Conservation (phyloP, 1,284 basidiomycete genomes). For the Moesziomyces antarcticus region DNA sequence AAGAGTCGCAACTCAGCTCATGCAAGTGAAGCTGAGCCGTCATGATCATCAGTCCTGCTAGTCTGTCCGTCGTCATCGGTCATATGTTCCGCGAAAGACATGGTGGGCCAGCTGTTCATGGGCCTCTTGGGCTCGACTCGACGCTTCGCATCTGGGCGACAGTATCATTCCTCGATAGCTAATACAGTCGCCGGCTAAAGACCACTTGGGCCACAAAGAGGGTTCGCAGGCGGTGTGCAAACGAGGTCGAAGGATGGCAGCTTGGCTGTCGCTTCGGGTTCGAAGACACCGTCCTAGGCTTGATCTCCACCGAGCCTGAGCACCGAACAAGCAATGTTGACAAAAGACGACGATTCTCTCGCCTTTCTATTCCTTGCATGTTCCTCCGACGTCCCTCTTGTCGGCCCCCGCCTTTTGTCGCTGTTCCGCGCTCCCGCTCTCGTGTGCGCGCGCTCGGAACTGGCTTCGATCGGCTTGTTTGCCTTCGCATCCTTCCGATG, state of each 20-base stretch:
- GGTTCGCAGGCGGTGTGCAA: conserved; percentile 3
- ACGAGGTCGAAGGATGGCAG: conserved; percentile 1
- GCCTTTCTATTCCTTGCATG: conserved; percentile 16
- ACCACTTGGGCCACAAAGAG: conserved; percentile 4
- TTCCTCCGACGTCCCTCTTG: conserved; percentile 4
- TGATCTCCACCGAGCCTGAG: not conserved
- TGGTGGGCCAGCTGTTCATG: not conserved
- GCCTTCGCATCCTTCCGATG: not conserved
- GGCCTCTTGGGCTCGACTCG: not conserved
- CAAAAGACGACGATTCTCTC: conserved; percentile 18
- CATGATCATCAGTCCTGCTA: too few relatives aligned
- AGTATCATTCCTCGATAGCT: not conserved
- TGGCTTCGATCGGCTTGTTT: conserved; percentile 19
- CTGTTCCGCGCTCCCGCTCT: conserved; percentile 14
- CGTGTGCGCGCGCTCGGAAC: conserved; percentile 4
- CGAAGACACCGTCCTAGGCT: not conserved
- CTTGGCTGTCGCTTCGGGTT: not conserved
- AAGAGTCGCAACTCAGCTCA: too few relatives aligned
- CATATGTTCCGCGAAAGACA: too few relatives aligned
- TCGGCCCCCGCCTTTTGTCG: conserved; percentile 12
- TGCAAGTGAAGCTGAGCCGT: too few relatives aligned
- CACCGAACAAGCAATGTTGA: conserved; percentile 16
- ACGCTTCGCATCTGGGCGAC: not conserved
- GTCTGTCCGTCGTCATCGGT: too few relatives aligned
- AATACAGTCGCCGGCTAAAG: not conserved